These are phyloP conservation scores for Aspergillus sclerotialis DNA, from an alignment of 2,329 filamentous ascomycete species.

Conservation along the genomic window DNA sequence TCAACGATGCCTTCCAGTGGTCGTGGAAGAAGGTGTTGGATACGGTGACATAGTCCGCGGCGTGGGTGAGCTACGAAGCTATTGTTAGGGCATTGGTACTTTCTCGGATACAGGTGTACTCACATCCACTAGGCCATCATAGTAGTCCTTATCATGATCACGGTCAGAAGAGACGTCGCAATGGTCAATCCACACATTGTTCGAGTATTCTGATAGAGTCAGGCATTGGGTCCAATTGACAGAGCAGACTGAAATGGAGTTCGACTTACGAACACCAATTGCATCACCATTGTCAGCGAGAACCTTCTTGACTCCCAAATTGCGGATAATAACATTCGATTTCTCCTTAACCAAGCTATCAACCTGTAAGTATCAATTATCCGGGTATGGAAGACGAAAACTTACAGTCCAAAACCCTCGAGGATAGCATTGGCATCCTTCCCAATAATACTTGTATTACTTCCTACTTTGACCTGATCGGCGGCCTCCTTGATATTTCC, in stretches of 20 bases:
- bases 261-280: constrained; percentile 48
- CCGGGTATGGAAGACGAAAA: neutral
- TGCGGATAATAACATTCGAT: constrained; percentile 57
- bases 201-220: constrained; percentile 16
- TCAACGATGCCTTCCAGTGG: constrained; percentile 57
- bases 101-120: no score
- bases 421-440: constrained; percentile 47
- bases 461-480: constrained; percentile 40
- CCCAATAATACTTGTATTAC: constrained; percentile 48
- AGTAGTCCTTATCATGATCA: constrained; percentile 60
- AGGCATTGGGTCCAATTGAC: neutral
- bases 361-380: constrained; percentile 30
- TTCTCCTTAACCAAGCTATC: constrained; percentile 49
- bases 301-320: constrained; percentile 54
- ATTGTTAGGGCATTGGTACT: no score
- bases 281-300: constrained; percentile 52
- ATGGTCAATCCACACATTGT: constrained; percentile 62
- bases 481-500: constrained; percentile 39
- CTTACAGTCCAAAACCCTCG: constrained; percentile 38
- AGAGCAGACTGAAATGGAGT: constrained; percentile 27
- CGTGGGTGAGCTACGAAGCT: constrained; percentile 46
- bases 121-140: constrained; percentile 59
- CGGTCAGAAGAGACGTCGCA: constrained; percentile 56
- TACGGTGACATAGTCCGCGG: constrained; percentile 51
- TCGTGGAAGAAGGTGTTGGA: constrained; percentile 48